A percentile compares a stretch with the other conserved stretches of the same genome.
These are phyloP conservation scores for Dendrobium nobile DNA, from an alignment of 106 monocot genomes.

Conservation along the genomic window DNA sequence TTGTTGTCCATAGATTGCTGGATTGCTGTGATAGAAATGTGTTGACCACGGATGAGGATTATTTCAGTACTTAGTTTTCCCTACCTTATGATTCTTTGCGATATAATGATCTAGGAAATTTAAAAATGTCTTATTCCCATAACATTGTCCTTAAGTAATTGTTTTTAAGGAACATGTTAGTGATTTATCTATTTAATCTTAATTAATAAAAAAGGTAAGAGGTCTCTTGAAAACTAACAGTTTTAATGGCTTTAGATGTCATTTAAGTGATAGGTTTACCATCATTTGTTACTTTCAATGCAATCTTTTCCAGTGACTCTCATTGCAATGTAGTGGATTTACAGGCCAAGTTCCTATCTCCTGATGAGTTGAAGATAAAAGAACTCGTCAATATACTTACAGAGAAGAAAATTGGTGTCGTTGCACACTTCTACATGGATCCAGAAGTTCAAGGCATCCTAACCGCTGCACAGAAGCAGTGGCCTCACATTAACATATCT, in stretches of 20 bases:
- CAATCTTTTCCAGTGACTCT: constrained; percentile 4
- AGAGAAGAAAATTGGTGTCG: constrained; percentile 95
- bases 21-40: too few relatives aligned
- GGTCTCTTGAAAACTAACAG: not conserved
- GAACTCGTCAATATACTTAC: constrained; percentile 74
- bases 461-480: constrained; percentile 80
- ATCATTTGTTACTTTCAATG: not conserved
- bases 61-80: too few relatives aligned
- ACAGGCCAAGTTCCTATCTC: constrained; percentile 84
- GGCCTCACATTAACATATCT: constrained; percentile 97
- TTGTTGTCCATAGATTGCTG: too few relatives aligned
- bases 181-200: not conserved
- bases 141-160: not conserved
- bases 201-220: not conserved
- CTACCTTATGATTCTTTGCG: not conserved
- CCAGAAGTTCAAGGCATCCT: constrained; percentile 96
- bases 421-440: constrained; percentile 99
- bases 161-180: not conserved
- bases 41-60: too few relatives aligned
- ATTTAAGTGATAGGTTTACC: not conserved
- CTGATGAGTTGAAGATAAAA: constrained; percentile 52
- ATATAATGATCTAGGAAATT: not conserved
- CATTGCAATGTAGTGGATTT: constrained; percentile 26
- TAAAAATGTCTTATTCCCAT: not conserved
- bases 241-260: not conserved